Evolutionary conservation across 2,329 filamentous ascomycete species (phyloP), one percentile per base, ranked within the genome.

Genomic region (Diaporthe sp.): DNA sequence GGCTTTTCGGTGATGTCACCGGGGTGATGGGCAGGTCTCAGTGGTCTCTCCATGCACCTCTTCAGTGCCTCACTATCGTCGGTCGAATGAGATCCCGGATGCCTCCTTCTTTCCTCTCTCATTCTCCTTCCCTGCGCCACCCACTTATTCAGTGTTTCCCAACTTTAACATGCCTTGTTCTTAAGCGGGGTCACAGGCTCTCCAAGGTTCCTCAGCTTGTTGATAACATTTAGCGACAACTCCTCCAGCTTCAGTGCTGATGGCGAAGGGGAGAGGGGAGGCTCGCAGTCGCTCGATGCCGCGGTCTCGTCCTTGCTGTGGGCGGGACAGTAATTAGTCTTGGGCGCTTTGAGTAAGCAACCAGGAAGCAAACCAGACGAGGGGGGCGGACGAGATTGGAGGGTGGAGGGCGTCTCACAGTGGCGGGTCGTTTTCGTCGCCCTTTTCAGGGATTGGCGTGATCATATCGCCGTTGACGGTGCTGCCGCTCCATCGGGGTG

Each of bases 181-280:
- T 76, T 76, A 9, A 71, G 58, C 7, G 50, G 47, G 2, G 68
- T 71, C 4, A 82, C 79, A 1, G 88, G 85, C 44, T 91, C 87
- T 2, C 89, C 91, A 19, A 96, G 85, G 77, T 90, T 94, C 82
- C 92, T 94, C 85, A 95, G 84, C 77, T 92, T 92, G 80, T 92
- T 92, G 72, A 97, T 88, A 63, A 93, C 89, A 65, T 92, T 92
- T 85, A 94, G 94, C 37, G 93, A 81, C 73, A 91, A 81, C 79
- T 92, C 85, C 81, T 89, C 87, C 47, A 90, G 82, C 78, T 86
- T 87, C 75, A 84, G 84, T 27, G 84, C 80, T 58, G 85, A 81
- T 35, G 82, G 75, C 32, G 55, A 68, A 25, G 75, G 66, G 53
- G 73, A 74, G 53, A 72, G 79, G 79, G 70, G 79, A 79, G 66